phyloP scores from a whole-genome alignment of 2,329 filamentous ascomycete genomes.

The Colletotrichum somersetense region DNA sequence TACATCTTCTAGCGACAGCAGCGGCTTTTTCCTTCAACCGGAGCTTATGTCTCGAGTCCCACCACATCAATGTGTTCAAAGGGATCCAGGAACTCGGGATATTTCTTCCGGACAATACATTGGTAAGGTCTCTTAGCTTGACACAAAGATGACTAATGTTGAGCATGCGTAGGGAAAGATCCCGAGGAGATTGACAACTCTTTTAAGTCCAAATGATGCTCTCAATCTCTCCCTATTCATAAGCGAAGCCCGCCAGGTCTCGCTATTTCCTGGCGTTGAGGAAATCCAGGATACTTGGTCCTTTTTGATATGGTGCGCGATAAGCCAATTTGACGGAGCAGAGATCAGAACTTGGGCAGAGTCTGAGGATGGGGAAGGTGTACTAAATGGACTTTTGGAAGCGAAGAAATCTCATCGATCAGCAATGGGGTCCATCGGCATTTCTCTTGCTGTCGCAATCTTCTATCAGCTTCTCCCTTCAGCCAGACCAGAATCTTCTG shows the following conservation, averaged over 20 bases:
- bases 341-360: neutral
- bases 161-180: neutral
- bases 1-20: neutral
- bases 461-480: neutral
- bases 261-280: neutral
- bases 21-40: neutral
- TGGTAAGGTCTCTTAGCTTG: neutral
- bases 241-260: neutral
- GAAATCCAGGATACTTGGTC: neutral
- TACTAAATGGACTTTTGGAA: neutral
- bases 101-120: neutral
- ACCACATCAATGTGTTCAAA: neutral
- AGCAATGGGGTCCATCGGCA: neutral
- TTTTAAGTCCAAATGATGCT: neutral
- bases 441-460: neutral
- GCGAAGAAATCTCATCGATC: neutral
- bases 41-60: neutral
- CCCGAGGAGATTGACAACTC: neutral
- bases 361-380: neutral
- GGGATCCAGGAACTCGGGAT: neutral
- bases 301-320: neutral
- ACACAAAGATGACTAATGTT: neutral
- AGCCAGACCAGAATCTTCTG: no score
- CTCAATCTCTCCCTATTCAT: neutral
- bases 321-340: neutral